These are phyloP conservation scores for Acacia acuminata DNA, from an alignment of 306 rosid genomes.

Conservation along the genomic window DNA sequence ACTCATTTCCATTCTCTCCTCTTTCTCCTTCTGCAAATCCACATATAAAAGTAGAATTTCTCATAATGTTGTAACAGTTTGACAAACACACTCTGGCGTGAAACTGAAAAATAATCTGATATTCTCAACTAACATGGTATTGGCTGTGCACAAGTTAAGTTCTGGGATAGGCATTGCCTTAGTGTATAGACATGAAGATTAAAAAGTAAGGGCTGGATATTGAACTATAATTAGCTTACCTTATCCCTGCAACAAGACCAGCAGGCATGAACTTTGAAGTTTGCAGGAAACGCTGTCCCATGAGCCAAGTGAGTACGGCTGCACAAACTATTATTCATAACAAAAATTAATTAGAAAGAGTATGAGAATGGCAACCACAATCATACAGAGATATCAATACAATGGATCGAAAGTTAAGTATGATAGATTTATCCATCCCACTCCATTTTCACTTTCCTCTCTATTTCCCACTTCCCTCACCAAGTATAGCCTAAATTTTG, in stretches of 20 bases:
- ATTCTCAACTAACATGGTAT: background rate
- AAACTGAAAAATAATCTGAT: background rate
- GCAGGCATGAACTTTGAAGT: constrained; percentile 76
- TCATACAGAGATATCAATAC: background rate
- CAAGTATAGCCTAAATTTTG: background rate
- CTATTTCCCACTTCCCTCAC: background rate
- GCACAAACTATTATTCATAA: constrained; percentile 52
- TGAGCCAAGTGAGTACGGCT: constrained; percentile 48
- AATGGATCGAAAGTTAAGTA: background rate
- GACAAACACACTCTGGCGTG: background rate
- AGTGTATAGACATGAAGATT: background rate
- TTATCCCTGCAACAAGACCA: constrained; percentile 66
- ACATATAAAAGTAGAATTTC: background rate
- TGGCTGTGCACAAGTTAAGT: background rate
- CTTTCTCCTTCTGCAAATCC: background rate
- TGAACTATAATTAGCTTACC: constrained; percentile 28
- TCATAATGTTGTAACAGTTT: background rate
- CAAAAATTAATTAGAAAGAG: background rate
- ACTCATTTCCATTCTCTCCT: background rate
- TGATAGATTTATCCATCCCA: background rate
- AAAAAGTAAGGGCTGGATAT: background rate
- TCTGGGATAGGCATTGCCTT: background rate
- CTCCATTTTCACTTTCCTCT: constrained; percentile 8
- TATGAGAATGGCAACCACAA: background rate
- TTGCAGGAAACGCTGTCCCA: constrained; percentile 69